Base-by-base conservation (phyloP, 495 filamentous ascomycete species). In the Parmelia sp. region DNA sequence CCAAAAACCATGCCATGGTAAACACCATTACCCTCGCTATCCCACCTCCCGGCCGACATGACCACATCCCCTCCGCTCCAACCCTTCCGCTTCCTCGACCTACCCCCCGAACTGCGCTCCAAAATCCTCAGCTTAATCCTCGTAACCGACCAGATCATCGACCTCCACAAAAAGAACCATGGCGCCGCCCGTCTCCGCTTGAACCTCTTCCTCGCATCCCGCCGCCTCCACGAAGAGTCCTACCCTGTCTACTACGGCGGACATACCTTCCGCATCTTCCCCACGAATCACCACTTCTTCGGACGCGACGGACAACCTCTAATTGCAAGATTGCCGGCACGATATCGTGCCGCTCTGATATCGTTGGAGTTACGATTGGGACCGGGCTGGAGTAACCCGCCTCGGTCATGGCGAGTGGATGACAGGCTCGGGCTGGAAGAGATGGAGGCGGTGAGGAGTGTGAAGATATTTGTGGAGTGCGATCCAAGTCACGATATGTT, bases 211-310 rank as follows among this genome's bases (percentile, higher is more conserved):
- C 80, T 87, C 29, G 79, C 79, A 57, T 89, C 83, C 65, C 78
- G 76, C 21, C 84, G 81, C 21, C 75, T 94, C 64, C 86, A 92
- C 71, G 72, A 79, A 29, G 91, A 95, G 74, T 87, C 90, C 4
- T 84, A 82, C 37, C 78, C 86, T 65, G 77, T 83, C 71, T 95
- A 93, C 75, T 95, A 91, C 74, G 83, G 84, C 67, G 81, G 77
- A 37, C 87, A 89, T 69, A 88, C 85, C 10, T 89, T 94, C 72
- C 88, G 90, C 49, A 72, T 95, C 47, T 95, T 92, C 68, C 87
- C 87, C 8, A 83, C 84, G 27, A 82, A 88, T 65, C 86, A 88
- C 51, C 87, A 88, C 47, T 83, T 82, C 60, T 83, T 82, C 74
- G 81, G 82, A 64, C 82, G 86, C 73, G 85, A 80, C 25, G 84